Evolutionary conservation across 2,329 filamentous ascomycete genomes (phyloP).

Genomic region (Ceratocystis lukuohia): DNA sequence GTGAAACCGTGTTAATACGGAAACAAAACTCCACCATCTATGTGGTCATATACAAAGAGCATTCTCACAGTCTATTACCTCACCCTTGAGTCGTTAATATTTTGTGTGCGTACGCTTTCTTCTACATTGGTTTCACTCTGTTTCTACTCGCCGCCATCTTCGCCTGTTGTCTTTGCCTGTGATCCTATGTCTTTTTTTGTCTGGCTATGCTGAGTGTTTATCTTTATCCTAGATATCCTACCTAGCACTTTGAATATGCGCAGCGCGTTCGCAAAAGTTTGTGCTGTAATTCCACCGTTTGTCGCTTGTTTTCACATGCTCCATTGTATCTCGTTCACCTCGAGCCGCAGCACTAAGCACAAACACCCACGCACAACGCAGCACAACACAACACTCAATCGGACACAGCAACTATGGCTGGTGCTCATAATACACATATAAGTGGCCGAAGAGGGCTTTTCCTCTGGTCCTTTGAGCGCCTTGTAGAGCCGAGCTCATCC

Average conservation of each 20-base stretch:
- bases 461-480: no score
- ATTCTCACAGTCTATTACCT: not conserved
- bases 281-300: not conserved
- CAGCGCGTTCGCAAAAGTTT: no score
- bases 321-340: not conserved
- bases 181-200: not conserved
- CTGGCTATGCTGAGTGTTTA: not conserved
- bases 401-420: not conserved
- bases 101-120: not conserved
- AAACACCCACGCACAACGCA: not conserved
- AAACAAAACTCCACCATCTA: not conserved
- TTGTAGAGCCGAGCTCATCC: no score
- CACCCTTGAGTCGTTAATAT: not conserved
- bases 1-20: not conserved
- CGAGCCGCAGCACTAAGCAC: not conserved
- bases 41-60: not conserved
- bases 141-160: not conserved
- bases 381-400: not conserved
- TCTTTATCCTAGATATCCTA: not conserved
- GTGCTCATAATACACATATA: not conserved
- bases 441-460: not conserved
- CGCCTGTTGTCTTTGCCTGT: slow-evolving; percentile 1
- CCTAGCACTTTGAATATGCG: no score
- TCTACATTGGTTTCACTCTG: not conserved
- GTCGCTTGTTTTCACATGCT: not conserved